These are phyloP conservation scores for Glycine latifolia DNA, from an alignment of 306 rosid species.

Conservation along the genomic window DNA sequence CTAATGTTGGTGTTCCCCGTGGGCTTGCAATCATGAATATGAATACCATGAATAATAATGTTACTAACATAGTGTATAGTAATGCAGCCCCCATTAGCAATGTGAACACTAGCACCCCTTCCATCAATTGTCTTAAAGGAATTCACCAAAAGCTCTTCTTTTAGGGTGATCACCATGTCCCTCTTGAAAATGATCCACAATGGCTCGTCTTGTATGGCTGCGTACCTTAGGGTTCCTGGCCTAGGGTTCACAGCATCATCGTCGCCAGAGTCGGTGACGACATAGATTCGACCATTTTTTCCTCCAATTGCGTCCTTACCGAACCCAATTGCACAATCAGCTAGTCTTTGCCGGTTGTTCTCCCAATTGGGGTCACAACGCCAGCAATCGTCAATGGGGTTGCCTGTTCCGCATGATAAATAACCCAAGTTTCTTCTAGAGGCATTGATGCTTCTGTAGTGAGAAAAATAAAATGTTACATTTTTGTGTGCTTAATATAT, in stretches of 20 bases:
- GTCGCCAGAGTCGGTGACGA: conserved; percentile 67
- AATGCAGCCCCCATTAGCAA: conserved; percentile 79
- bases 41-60: conserved; percentile 79
- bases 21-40: conserved; percentile 84
- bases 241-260: conserved; percentile 73
- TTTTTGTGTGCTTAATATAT: too few species aligned
- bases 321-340: conserved; percentile 90
- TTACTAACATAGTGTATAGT: conserved; percentile 75
- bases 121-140: conserved; percentile 93
- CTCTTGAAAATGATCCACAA: conserved; percentile 86
- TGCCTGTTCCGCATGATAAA: conserved; percentile 79
- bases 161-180: conserved; percentile 77
- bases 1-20: conserved; percentile 68
- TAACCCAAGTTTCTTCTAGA: conserved; percentile 80
- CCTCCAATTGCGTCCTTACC: conserved; percentile 90
- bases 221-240: conserved; percentile 80
- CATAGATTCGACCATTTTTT: conserved; percentile 68
- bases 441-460: conserved; percentile 72
- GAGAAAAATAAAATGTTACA: conserved; percentile 7
- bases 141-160: conserved; percentile 78
- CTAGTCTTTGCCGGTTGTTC: conserved; percentile 71
- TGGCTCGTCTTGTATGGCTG: conserved; percentile 84
- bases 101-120: conserved; percentile 88
- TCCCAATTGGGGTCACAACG: conserved; percentile 83
- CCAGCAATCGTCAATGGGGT: conserved; percentile 96